Evolutionary conservation across 2,329 filamentous ascomycete species (phyloP), one percentile per base, ranked within the genome.

Genomic region (Gremmenia infestans): DNA sequence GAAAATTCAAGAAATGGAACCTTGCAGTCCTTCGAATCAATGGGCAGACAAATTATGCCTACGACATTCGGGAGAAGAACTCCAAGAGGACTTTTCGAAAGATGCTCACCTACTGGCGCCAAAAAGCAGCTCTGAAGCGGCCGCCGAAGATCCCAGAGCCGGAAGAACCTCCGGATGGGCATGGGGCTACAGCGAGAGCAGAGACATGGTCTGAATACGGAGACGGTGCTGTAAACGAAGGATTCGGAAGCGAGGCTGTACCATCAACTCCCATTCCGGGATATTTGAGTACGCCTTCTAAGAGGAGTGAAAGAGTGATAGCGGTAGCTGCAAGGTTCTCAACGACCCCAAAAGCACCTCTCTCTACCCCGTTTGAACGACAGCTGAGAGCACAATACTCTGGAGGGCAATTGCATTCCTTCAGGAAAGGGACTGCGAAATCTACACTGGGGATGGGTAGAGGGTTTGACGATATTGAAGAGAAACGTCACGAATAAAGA

Each of bases 331-430:
- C 70, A 6, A 72, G 70, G 32, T 63, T 72, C 48, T 69, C 76
- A 8, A 78, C 74, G 3, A 78, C 75, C 4, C 75, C 75, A 3
- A 68, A 70, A 53, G 74, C 69, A 15, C 73, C 75, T 14, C 65
- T 77, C 6, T 73, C 75, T 6, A 73, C 72, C 1, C 72, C 76
- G n/a, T 67, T 76, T n/a, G 72, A 75, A 55, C 64, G 68, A 25
- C 69, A 72, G 37, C 63, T 72, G 3, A 66, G 69, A 42, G 65
- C 63, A 45, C 63, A 65, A 39, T 68, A 64, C 56, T 65, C 63
- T 28, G 64, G 65, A n/a, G 58, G 63, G 19, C 28, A 53, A 39
- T 28, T 62, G 2, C 56, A 58, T 22, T 59, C 61, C 42, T 50
- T 54, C 52, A 58, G 62, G 22, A 63, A 53, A 51, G 47, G 52